Evolutionary conservation across 345 rosid genomes (phyloP).

Genomic region (Gossypium stocksii): DNA sequence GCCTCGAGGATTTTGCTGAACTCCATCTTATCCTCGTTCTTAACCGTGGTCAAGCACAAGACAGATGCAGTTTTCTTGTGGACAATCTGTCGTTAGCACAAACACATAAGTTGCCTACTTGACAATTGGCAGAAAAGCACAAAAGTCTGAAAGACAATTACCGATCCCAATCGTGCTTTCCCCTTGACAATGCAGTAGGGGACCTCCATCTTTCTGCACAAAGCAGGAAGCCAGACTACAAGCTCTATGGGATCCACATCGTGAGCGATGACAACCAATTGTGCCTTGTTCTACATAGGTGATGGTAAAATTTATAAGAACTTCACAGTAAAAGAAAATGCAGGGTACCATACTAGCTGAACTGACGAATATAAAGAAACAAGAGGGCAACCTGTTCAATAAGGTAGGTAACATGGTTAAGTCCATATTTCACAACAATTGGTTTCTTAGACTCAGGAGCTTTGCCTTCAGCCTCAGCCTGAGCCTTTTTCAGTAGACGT

Average conservation of each 20-base stretch:
- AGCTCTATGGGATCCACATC: conserved; percentile 84
- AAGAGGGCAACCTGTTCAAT: conserved; percentile 49
- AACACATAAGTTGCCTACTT: background rate
- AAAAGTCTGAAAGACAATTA: conserved; percentile 3
- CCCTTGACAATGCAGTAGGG: conserved; percentile 85
- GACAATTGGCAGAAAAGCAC: background rate
- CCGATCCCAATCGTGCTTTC: conserved; percentile 71
- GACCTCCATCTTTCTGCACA: conserved; percentile 83
- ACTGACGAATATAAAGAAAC: background rate
- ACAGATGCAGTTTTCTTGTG: conserved; percentile 46
- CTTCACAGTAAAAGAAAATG: background rate
- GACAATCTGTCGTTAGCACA: conserved; percentile 29
- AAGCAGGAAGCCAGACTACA: conserved; percentile 80
- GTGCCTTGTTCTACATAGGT: conserved; percentile 61
- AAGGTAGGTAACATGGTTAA: conserved; percentile 69
- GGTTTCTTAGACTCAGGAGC: conserved; percentile 53
- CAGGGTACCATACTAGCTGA: background rate
- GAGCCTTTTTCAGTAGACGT: conserved; percentile 47
- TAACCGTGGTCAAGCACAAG: conserved; percentile 61
- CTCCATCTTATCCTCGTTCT: conserved; percentile 76
- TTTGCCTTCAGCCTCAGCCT: conserved; percentile 64
- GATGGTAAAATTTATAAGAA: background rate
- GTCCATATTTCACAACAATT: conserved; percentile 69
- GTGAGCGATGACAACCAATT: conserved; percentile 70
- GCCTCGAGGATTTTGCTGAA: conserved; percentile 77